Evolutionary conservation across 2,329 filamentous ascomycete genomes (phyloP).

Genomic region (Xylaria multiplex): DNA sequence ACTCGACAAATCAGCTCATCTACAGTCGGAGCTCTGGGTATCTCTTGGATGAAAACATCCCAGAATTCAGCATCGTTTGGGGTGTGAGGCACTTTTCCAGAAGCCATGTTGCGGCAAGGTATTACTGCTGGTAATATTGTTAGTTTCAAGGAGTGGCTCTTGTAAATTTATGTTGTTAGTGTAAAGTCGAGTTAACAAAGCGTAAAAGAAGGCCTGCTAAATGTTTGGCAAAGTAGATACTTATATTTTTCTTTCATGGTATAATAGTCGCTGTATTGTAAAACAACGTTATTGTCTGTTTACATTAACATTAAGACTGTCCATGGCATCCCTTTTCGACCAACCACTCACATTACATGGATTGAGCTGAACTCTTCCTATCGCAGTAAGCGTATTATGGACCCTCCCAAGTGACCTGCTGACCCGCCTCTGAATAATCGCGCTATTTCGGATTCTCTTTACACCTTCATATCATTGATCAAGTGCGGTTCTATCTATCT

Average conservation of each 20-base stretch:
- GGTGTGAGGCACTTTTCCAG: background rate
- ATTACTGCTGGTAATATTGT: too few relatives aligned
- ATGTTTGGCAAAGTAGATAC: background rate
- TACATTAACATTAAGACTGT: background rate
- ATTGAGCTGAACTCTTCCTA: slow-evolving; percentile 21
- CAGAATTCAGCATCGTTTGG: slow-evolving; percentile 14
- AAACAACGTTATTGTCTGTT: background rate
- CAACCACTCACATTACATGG: slow-evolving; percentile 37
- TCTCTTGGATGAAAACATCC: slow-evolving; percentile 9
- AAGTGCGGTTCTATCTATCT: too few relatives aligned
- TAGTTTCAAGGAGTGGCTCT: too few relatives aligned
- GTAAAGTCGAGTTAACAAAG: too few relatives aligned
- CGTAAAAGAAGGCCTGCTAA: background rate
- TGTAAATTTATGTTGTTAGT: background rate
- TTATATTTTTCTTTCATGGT: background rate
- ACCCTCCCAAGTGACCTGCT: too few relatives aligned
- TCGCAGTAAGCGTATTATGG: slow-evolving; percentile 12
- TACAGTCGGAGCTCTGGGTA: slow-evolving; percentile 14
- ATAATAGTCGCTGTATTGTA: background rate
- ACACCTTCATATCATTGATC: too few relatives aligned
- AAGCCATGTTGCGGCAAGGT: slow-evolving; percentile 4
- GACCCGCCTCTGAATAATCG: background rate
- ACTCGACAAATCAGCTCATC: slow-evolving; percentile 29
- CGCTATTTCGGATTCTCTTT: background rate
- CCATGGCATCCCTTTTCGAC: background rate